Base-by-base conservation (phyloP, 768 basidiomycete species). In the Calocybe indica region DNA sequence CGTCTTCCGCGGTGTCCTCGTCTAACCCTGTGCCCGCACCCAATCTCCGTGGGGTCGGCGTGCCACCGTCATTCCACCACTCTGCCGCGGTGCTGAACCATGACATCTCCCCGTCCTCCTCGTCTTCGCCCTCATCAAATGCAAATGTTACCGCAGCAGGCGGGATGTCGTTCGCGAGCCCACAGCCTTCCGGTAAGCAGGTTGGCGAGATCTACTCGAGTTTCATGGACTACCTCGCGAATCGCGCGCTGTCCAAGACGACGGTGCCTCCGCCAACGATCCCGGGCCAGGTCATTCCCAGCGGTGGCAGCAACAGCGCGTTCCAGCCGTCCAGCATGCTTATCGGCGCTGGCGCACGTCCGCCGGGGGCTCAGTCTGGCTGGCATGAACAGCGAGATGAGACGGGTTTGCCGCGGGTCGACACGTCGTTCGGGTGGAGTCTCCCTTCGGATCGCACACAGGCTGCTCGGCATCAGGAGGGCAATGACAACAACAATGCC, bases 131-230 rank as follows among this genome's bases (percentile, higher is more conserved):
- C 4, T 12, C 10, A 12, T 5, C 6, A 10, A 9, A 28, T 13
- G 35, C 35, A 22, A 30, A 5, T 12, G 22, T 36, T 22, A n/a
- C 5, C 13, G n/a, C 33, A 22, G 9, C 32, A 3, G 15, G 13
- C 8, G 31, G 12, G 6, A 37, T 7, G 29, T 14, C 48, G 9
- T 6, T 36, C 12, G 34, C 36, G 34, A 40, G 13, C 8, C 7
- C 45, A 10, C 22, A 22, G 2, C 42, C 36, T 28, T 43, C 46
- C 42, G 46, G 40, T 8, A 52, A 50, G 30, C 47, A 50, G 33
- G 54, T 58, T 46, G 56, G 52, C n/a, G 58, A 63, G 15, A 53
- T 60, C 45, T 58, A 58, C 39, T 53, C 52, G 40, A 53, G 43
- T 35, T 57, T 59, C 48, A 48, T 57, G 59, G 58, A 52, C 7